phyloP scores from a whole-genome alignment of 2,329 filamentous ascomycete species.

The Pseudogymnoascus sp. region DNA sequence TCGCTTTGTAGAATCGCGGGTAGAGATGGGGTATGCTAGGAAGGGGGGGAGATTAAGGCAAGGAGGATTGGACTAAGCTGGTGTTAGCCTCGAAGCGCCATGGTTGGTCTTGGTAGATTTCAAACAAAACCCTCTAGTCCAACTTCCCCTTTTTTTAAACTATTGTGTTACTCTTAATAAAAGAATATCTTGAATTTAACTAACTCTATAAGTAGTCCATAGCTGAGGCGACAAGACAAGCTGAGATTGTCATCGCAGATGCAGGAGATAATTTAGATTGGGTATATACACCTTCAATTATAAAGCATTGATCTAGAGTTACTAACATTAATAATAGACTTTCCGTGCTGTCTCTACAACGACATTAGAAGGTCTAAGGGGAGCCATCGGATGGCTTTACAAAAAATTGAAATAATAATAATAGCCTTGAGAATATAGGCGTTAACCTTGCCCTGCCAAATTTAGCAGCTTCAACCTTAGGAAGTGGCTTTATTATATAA shows the following conservation, averaged over 20 bases:
- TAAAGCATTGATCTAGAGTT: background rate
- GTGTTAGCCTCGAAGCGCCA: background rate
- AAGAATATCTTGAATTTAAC: background rate
- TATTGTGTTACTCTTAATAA: background rate
- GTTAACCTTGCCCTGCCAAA: too few species aligned
- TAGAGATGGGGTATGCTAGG: background rate
- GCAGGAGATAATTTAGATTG: background rate
- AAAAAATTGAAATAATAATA: background rate
- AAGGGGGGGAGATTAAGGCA: background rate
- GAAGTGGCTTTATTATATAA: too few species aligned
- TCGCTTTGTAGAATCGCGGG: background rate
- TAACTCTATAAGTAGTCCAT: background rate
- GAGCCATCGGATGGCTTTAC: background rate
- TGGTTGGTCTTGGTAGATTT: background rate
- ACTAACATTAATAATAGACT: background rate
- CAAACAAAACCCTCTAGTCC: background rate
- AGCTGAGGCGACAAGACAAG: background rate
- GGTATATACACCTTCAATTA: background rate
- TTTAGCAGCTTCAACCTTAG: too few species aligned
- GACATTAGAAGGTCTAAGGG: background rate
- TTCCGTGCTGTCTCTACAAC: background rate
- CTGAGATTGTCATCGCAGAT: background rate
- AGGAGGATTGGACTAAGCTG: background rate
- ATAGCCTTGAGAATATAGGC: background rate
- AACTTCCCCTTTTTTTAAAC: background rate